Evolutionary conservation across 129 eudicot genomes (phyloP), one percentile per base, ranked within the genome.

Genomic region (Deinandra increscens): DNA sequence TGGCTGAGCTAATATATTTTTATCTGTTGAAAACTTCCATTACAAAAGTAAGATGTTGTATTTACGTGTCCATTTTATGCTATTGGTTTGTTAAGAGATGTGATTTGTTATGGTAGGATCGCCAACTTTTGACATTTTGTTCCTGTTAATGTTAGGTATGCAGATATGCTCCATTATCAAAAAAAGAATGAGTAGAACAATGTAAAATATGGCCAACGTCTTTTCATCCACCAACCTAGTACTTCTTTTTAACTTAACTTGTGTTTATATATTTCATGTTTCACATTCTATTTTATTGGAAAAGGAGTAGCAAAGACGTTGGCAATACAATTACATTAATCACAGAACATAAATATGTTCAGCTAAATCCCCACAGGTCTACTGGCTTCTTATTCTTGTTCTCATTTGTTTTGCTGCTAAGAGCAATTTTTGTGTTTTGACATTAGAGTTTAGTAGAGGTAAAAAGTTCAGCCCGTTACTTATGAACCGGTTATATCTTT

Each of bases 131-230:
- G 37, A 31, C 60, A 15, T 23, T 2, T 71, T 26, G 26, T 31
- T 55, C 7, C 18, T 36, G 20, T 9, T 48, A 55, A 60, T 18
- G 14, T 38, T 73, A 91, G 98, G 95, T 93, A 36, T 83, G 90
- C 84, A 87, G 75, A 80, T 87, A 87, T 78, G 87, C 95, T 68
- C 92, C 98, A 20, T 41, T 81, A 49, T 83, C 95, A 9, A 93
- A 85, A 85, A 95, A 89, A 81, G 97, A 89, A 71, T 93, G 98
- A 95, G 89, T 81, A 71, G 97, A 89, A 68, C 98, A 93, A 64
- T 83, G 87, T 83, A 93, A 93, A 76, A 31, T 87, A 43, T 93
- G 98, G 98, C 98, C 97, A 63, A 89, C 98, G 54, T 93, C 98
- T 54, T 93, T 79, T 75, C 97, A 93, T 76, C 98, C 96, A 54